phyloP scores from a whole-genome alignment of 2,329 filamentous ascomycete species.

The Colletotrichum sp. region DNA sequence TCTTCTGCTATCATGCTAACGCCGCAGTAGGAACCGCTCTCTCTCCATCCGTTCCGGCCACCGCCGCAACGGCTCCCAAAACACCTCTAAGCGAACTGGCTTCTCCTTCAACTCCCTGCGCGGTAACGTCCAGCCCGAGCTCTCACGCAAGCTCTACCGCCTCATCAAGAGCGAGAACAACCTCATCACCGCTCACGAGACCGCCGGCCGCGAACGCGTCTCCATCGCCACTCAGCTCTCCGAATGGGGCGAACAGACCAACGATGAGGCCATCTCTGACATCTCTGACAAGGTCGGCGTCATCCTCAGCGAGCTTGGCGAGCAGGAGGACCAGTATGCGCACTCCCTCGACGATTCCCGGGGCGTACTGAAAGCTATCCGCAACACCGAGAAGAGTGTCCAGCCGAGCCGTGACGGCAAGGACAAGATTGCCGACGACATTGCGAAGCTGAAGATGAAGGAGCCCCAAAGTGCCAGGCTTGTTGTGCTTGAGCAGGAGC shows the following conservation, averaged over 20 bases:
- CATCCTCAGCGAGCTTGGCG: constrained; percentile 87
- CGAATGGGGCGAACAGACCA: constrained; percentile 93
- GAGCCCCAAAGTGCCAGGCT: constrained; percentile 85
- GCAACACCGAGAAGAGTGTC: constrained; percentile 94
- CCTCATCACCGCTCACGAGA: constrained; percentile 83
- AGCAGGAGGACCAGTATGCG: constrained; percentile 90
- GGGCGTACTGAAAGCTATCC: constrained; percentile 83
- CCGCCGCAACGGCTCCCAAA: constrained; percentile 41
- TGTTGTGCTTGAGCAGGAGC: constrained; percentile 90
- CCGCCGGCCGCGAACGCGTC: constrained; percentile 82
- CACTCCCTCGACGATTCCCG: constrained; percentile 87
- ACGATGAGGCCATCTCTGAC: constrained; percentile 86
- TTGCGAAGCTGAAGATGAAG: constrained; percentile 88
- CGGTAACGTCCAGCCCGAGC: constrained; percentile 82
- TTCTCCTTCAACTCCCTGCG: constrained; percentile 90
- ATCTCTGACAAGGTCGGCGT: constrained; percentile 96
- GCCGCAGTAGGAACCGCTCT: constrained; percentile 67
- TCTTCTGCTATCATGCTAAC: background rate
- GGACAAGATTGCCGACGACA: constrained; percentile 88
- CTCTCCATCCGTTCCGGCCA: constrained; percentile 75
- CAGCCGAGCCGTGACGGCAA: constrained; percentile 91
- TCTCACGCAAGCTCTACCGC: constrained; percentile 86
- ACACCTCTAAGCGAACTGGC: constrained; percentile 38
- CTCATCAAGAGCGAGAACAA: constrained; percentile 96
- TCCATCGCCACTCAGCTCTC: constrained; percentile 89